Conservation (phyloP, 768 basidiomycete genomes). For the Daedaleopsis sinensis region DNA sequence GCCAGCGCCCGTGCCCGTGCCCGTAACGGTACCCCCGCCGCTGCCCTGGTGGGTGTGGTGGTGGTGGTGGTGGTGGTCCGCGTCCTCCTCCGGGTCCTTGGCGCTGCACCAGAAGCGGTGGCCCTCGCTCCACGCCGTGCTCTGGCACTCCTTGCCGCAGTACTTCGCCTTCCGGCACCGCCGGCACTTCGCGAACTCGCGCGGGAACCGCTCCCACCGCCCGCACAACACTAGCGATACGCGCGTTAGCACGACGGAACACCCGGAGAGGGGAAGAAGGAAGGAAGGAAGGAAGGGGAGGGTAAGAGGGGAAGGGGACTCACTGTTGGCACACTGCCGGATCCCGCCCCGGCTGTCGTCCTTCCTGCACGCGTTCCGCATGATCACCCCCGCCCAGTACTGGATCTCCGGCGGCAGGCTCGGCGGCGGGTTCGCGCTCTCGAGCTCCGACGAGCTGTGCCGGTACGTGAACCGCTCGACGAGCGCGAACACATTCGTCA, state of each 20-base stretch:
- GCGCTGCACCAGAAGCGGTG: constrained; percentile 94
- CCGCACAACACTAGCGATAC: constrained; percentile 77
- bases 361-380: constrained; percentile 98
- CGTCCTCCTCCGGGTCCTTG: constrained; percentile 51
- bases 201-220: constrained; percentile 87
- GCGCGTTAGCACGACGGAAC: not conserved
- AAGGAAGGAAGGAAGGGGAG: not conserved
- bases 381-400: constrained; percentile 99
- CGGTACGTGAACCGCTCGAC: constrained; percentile 97
- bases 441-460: constrained; percentile 79
- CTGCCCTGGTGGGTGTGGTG: constrained; percentile 2
- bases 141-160: constrained; percentile 97
- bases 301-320: no score
- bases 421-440: constrained; percentile 67
- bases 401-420: constrained; percentile 88
- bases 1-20: no score
- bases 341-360: constrained; percentile 93
- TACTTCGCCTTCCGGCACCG: constrained; percentile 98
- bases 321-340: constrained; percentile 95
- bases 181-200: constrained; percentile 97
- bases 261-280: not conserved
- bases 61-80: constrained; percentile 26
- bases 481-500: constrained; percentile 93
- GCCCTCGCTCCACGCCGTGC: constrained; percentile 94
- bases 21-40: no score